phyloP scores from a whole-genome alignment of 768 basidiomycete genomes.

The Trametopsis cervina region DNA sequence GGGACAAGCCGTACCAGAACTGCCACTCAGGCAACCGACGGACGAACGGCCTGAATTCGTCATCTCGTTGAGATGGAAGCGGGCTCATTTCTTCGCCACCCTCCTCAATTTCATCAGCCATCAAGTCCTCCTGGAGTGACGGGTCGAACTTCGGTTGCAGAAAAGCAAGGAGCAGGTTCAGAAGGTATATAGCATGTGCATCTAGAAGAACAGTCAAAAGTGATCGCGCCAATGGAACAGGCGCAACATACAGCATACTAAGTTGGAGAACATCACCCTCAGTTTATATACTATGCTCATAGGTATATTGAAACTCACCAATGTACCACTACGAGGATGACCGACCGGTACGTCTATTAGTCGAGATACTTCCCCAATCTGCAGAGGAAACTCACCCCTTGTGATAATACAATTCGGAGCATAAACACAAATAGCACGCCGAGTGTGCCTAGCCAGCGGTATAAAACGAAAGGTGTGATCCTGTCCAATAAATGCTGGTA shows the following conservation, averaged over 20 bases:
- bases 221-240: neutral
- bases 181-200: constrained; percentile 89
- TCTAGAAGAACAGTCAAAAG: constrained; percentile 36
- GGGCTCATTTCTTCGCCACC: constrained; percentile 56
- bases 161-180: constrained; percentile 95
- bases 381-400: constrained; percentile 63
- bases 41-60: constrained; percentile 97
- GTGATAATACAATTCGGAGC: constrained; percentile 77
- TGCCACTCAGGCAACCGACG: constrained; percentile 94
- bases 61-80: constrained; percentile 69
- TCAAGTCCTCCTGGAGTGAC: constrained; percentile 85
- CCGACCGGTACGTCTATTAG: neutral
- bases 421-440: constrained; percentile 71
- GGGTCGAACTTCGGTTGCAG: constrained; percentile 98
- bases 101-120: constrained; percentile 94
- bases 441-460: constrained; percentile 80
- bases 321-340: constrained; percentile 75
- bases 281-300: neutral
- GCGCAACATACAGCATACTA: constrained; percentile 11
- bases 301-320: constrained; percentile 45
- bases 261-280: neutral
- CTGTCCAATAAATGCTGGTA: constrained; percentile 90
- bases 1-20: constrained; percentile 62
- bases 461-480: constrained; percentile 82
- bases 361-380: neutral